Evolutionary conservation across 192 early-diverging fungal species (phyloP), one percentile per base, ranked within the genome.

Genomic region (Umbelopsis vinacea): DNA sequence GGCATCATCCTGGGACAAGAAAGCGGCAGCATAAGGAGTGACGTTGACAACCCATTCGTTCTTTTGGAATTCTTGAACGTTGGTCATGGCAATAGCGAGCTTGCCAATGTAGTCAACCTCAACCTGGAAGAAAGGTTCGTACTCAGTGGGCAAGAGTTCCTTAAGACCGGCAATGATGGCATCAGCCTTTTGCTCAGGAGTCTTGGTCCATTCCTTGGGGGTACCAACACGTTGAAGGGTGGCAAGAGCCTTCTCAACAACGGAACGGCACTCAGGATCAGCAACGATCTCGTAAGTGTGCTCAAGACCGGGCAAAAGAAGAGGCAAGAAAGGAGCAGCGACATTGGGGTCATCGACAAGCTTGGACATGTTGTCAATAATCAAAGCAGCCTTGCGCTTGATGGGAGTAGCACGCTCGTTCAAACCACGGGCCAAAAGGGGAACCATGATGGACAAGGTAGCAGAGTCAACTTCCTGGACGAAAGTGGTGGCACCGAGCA

Each of bases 321-420:
- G 78, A 71, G 91, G 91, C 81, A 94, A 82, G 89, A 94, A 94
- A 74, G 90, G 91, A 73, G 86, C 84, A 60, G 91, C 91, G 72
- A 92, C 88, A 75, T 87, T 84, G 66, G 93, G 92, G 84, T 93
- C 86, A 79, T 93, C 90, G 70, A 93, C 92, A 63, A 94, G 86
- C 85, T 93, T 94, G 82, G 89, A 92, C 93, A 94, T 94, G 88
- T 94, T 94, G 87, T 93, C 91, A 76, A 94, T 92, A 80, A 94
- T 92, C 73, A 93, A 87, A 70, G 89, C 87, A 75, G 88, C 82
- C 77, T 89, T 88, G 83, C 92, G 90, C 71, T 90, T 83, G 71
- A 92, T 88, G 63, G 90, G 81, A 75, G 86, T 89, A 76, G 83
- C 82, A 75, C 90, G 84, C 79, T 93, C 91, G 52, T 82, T 78